Evolutionary conservation across 441 rosid genomes (phyloP), one percentile per base, ranked within the genome.

Genomic region (Viola pubescens): DNA sequence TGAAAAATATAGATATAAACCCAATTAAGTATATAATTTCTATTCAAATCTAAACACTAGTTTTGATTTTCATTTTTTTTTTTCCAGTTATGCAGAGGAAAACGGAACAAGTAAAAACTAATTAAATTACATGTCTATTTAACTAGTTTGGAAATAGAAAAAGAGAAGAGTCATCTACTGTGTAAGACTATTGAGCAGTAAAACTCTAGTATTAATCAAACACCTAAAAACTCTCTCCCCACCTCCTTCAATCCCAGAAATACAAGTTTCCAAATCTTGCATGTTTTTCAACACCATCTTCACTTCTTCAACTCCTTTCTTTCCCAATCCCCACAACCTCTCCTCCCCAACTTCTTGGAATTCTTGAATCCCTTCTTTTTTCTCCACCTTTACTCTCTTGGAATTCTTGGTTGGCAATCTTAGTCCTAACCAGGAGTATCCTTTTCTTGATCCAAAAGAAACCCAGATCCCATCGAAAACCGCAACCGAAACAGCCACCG

Each of bases 271-370:
- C 56, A 86, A 44, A 0, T 78, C 80, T 56, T 68, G 70, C 88
- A 91, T 81, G 57, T 69, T 80, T 73, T 71, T 76, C 76, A 70
- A 56, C 38, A 79, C 70, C 52, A 60, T 58, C 70, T 61, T 82
- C 58, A 81, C 77, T 49, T 84, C 94, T 37, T 80, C 96, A 6
- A 76, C 87, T 37, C 76, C 72, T 69, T 79, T 82, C 56, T 82
- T 84, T 49, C 69, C 75, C 77, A 86, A 45, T 2, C 81, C 80
- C 73, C 74, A 49, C 73, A 86, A 62, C 13, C 62, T 80, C 59
- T 79, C 86, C 40, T 52, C 81, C 2, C 70, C 80, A 0, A 82
- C 66, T 60, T 72, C 54, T 52, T 70, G 64, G 13, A 91, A 64
- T 75, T 91, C 96, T 56, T 63, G 72, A 16, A 88, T 80, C 0